Conservation (phyloP, 768 basidiomycete species). For the Trametes maxima region DNA sequence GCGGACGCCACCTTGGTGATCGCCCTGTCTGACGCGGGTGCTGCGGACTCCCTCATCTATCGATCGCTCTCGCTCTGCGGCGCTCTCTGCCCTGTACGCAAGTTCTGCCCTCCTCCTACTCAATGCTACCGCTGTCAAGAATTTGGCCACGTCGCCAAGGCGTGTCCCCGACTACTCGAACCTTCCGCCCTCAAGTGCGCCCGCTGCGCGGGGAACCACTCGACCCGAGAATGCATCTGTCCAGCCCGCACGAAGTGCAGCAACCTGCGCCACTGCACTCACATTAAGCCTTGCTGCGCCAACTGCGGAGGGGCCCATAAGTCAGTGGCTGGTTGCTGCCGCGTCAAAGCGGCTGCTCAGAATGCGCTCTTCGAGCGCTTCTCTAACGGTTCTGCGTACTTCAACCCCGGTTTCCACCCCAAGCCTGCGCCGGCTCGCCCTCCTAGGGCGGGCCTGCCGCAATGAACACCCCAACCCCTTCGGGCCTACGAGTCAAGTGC, state of each 20-base stretch:
- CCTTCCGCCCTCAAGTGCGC: neutral
- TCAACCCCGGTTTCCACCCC: neutral
- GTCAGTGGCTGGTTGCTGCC: neutral
- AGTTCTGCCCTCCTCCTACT: neutral
- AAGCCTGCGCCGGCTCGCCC: neutral
- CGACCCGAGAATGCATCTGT: neutral
- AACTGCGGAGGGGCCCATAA: slow-evolving; percentile 6
- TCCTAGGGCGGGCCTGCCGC: neutral
- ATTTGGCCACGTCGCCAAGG: neutral
- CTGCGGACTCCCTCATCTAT: neutral
- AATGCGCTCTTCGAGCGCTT: neutral
- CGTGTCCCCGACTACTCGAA: neutral
- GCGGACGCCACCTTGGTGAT: neutral
- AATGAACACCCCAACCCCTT: neutral
- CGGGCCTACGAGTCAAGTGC: neutral
- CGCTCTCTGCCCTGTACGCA: neutral
- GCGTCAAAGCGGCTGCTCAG: neutral
- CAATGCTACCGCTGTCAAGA: neutral
- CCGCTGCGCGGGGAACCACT: neutral
- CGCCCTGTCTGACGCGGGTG: neutral
- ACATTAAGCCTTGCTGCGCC: neutral
- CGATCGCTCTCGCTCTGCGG: neutral
- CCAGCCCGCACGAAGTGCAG: neutral
- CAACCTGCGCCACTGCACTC: neutral
- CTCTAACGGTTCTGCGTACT: neutral